Base-by-base conservation (phyloP, 2,329 filamentous ascomycete species). In the Colletotrichum shisoi region DNA sequence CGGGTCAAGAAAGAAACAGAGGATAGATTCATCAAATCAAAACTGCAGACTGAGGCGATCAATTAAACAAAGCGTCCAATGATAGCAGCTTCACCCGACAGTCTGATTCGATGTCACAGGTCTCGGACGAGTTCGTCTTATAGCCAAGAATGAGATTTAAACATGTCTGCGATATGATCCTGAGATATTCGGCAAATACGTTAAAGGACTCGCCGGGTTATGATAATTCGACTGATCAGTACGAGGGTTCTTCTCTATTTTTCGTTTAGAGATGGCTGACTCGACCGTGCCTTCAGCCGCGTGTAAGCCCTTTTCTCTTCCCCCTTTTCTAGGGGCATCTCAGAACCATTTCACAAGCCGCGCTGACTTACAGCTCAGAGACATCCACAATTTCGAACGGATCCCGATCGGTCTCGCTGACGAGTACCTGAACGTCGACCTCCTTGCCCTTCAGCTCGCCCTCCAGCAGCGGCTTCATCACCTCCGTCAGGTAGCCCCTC, bases 341-440 rank as follows among this genome's bases (percentile, higher is more conserved):
- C 7, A 27, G 19, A 12, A 37, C 17, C 31, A 24, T 15, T 21
- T 2, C 24, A 13, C 39, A n/a, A 42, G 34, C 27, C 34, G 9
- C 3, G 1, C 6, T 17, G 2, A 19, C 37, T 52, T 76, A 74
- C 63, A 84, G 72, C 61, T 78, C 73, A 17, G 74, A 73, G 42
- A 86, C 78, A 69, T 85, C 82, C 70, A 92, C 84, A 67, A 97
- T 91, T 58, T 90, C 89, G 79, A 93, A 99, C 0, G 95, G 95
- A 83, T 99, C 95, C 67, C 87, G 84, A 79, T 99, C 95, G 49
- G 83, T 83, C 76, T 91, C 84, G 77, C 94, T 97, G 56, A 96
- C 87, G 64, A 89, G 77, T 15, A 98, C 89, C 63, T 86, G 81
- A 19, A 89, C 85, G 24, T 82, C 80, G 2, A 74, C 72, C 46